Evolutionary conservation across 805 yeast species (phyloP).

Genomic region (Saturnispora saitoi): DNA sequence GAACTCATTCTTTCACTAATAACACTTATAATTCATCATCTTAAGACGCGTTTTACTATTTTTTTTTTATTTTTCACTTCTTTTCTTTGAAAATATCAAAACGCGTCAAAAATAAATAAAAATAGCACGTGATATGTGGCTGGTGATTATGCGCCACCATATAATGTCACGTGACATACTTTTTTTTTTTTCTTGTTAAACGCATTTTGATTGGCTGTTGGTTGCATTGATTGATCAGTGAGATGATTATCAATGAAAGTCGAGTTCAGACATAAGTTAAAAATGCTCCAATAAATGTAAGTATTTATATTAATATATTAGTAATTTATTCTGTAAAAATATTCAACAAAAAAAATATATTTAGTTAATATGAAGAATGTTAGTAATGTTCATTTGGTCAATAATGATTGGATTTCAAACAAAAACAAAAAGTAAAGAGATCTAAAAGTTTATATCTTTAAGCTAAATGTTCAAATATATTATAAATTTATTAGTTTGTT

Average conservation of each 20-base stretch:
- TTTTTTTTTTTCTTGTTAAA: background rate
- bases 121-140: background rate
- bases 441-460: too few relatives aligned
- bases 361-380: background rate
- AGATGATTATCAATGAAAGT: background rate
- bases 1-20: background rate
- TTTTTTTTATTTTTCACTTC: too few relatives aligned
- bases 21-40: too few relatives aligned
- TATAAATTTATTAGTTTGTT: too few relatives aligned
- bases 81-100: too few relatives aligned
- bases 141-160: background rate
- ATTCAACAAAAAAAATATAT: too few relatives aligned
- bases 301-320: too few relatives aligned
- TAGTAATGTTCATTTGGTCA: background rate
- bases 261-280: background rate
- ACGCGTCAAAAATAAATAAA: background rate
- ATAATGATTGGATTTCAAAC: background rate
- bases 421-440: too few relatives aligned
- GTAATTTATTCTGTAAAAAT: too few relatives aligned
- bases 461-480: too few relatives aligned
- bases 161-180: background rate
- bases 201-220: conserved; percentile 6
- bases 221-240: background rate
- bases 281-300: too few relatives aligned
- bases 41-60: too few relatives aligned